Conservation (phyloP, 2,329 filamentous ascomycete genomes). For the Microsporum canis region DNA sequence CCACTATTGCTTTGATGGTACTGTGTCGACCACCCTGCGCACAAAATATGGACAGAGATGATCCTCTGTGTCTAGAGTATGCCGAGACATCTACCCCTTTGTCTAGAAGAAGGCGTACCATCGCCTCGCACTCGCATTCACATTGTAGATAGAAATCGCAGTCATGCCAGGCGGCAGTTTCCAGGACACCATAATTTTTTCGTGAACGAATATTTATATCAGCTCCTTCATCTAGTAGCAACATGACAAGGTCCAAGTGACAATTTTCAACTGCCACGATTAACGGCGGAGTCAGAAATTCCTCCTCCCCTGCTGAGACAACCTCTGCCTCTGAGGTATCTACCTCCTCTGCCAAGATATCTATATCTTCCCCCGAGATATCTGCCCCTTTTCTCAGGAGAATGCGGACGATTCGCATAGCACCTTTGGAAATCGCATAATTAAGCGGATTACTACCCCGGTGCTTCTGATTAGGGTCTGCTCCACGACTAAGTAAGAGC, state of each 20-base stretch:
- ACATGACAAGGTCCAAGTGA: not conserved
- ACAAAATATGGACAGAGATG: not conserved
- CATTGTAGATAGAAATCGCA: not conserved
- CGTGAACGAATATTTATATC: not conserved
- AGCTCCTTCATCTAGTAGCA: not conserved
- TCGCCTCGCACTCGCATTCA: not conserved
- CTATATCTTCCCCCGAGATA: not conserved
- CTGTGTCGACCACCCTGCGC: not conserved
- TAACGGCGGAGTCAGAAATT: not conserved
- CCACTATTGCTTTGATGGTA: slow-evolving; percentile 2
- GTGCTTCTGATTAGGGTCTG: not conserved
- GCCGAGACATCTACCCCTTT: not conserved
- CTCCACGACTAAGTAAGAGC: not conserved
- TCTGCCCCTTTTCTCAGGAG: not conserved
- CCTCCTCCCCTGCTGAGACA: not conserved
- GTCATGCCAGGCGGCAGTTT: not conserved
- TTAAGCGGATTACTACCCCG: not conserved
- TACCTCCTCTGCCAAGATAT: not conserved
- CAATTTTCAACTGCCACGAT: not conserved
- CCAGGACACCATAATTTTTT: not conserved
- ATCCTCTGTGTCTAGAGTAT: not conserved
- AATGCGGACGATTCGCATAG: not conserved
- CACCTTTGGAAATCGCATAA: not conserved
- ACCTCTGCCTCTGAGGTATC: too few species aligned
- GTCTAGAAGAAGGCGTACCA: slow-evolving; percentile 3